Base-by-base conservation (phyloP, 768 basidiomycete species). In the Pisolithus sp. region DNA sequence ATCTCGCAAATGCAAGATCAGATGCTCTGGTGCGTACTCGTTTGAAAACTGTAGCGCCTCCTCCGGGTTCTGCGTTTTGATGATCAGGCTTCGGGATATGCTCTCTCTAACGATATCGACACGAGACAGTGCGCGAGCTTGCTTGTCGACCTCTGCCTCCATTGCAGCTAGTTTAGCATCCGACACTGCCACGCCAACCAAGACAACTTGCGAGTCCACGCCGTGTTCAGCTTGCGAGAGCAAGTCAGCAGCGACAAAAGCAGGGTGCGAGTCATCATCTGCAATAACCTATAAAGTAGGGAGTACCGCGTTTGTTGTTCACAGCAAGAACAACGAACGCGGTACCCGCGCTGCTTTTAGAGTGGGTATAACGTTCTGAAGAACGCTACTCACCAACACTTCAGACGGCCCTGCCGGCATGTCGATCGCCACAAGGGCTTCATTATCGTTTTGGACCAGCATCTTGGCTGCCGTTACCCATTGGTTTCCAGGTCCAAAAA, bases 381-480 rank as follows among this genome's bases (percentile, higher is more conserved):
- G 41, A 31, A 28, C 31, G 40, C 38, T 5, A 64, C 67, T 68
- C 62, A 96, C 96, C 62, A 99, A 75, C 21, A 99, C 95, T 70
- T 99, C 96, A 4, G 90, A 93, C 26, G 96, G 96, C 7, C 96
- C 96, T 31, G 96, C 96, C 46, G 96, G 96, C 92, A 99, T 98
- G 69, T 99, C 96, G 61, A 98, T 99, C 15, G 91, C 89, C 7
- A 97, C 93, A 55, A 94, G 69, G 8, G 96, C 95, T 61, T 94
- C 89, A 12, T 94, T 94, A 64, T 99, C 96, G 68, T 98, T 99
- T 66, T 97, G 94, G 23, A 99, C 95, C 49, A 95, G 71, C 96
- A 99, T 97, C 74, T 99, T 99, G 48, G 95, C 96, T 2, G 96
- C 96, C 2, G 95, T 99, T 21, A 99, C 96, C 93, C 94, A 99